Evolutionary conservation across 106 monocot species (phyloP).

Genomic region (Dendrobium chrysotoxum): DNA sequence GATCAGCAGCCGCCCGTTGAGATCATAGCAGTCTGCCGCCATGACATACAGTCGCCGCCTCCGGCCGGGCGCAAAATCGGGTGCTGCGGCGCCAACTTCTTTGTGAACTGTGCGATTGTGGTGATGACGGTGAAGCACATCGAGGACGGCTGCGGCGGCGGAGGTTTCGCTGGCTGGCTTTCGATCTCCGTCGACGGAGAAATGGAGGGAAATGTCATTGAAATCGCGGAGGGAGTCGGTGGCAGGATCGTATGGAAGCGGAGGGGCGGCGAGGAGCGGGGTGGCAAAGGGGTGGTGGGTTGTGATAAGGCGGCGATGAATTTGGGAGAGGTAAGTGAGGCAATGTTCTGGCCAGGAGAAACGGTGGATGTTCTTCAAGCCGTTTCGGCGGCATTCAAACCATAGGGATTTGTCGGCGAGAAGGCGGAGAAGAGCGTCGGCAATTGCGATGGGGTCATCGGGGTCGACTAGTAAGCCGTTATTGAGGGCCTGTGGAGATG

Average conservation of each 20-base stretch:
- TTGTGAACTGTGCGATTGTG: too few relatives aligned
- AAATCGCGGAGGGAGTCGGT: slow-evolving; percentile 16
- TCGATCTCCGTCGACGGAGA: slow-evolving; percentile 22
- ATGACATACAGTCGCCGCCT: slow-evolving; percentile 45
- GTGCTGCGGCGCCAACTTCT: slow-evolving; percentile 8
- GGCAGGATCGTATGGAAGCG: slow-evolving; percentile 18
- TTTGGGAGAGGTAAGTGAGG: slow-evolving; percentile 47
- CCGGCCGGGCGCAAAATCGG: slow-evolving; percentile 29
- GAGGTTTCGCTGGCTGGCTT: not conserved
- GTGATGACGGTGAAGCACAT: too few relatives aligned
- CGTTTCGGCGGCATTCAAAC: slow-evolving; percentile 53
- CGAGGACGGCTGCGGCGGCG: too few relatives aligned
- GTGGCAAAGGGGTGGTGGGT: slow-evolving; percentile 61
- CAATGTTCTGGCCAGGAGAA: slow-evolving; percentile 76
- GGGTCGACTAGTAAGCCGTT: slow-evolving; percentile 65
- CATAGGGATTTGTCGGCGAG: slow-evolving; percentile 57
- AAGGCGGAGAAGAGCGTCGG: slow-evolving; percentile 46
- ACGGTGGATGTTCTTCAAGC: slow-evolving; percentile 61
- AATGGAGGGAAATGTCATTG: slow-evolving; percentile 14
- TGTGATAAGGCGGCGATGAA: slow-evolving; percentile 38
- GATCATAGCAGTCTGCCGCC: slow-evolving; percentile 40
- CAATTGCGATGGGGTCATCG: slow-evolving; percentile 51
- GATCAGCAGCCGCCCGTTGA: slow-evolving; percentile 26
- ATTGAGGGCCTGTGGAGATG: slow-evolving; percentile 34
- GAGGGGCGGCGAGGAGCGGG: slow-evolving; percentile 42